Evolutionary conservation across 306 rosid species (phyloP), one percentile per base, ranked within the genome.

Genomic region (Lagenaria siceraria): DNA sequence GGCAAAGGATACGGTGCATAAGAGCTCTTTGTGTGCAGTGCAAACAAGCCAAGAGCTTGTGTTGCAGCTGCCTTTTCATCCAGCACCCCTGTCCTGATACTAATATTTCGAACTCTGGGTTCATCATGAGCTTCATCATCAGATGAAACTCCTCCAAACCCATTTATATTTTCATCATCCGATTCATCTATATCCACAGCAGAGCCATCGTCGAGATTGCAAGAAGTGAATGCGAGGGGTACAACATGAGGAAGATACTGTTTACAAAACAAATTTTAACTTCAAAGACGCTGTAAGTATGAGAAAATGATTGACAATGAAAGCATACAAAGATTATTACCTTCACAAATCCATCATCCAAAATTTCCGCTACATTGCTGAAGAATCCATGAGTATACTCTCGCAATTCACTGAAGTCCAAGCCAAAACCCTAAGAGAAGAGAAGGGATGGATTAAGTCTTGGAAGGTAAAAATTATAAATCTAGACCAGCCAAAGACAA

Each of bases 21-120:
- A 82, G 86, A 85, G 80, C 79, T 76, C 88, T 90, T 90, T 55
- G 99, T 86, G 83, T 96, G 98, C 79, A 85, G 85, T 22, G 99
- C 98, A 87, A 96, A 90, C 83, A 96, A 83, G 83, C 99, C 99
- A 48, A 96, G 96, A 77, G 98, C 99, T 85, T 96, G 99, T 73
- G 99, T 96, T 68, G 99, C 99, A 81, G 99, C 98, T 76, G 99
- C 98, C 85, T 96, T 96, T 84, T 96, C 99, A 86, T 96, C 99
- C 88, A 96, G 80, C 60, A 96, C 99, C 38, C 99, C 99, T 75
- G 99, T 96, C 81, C 99, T 89, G 77, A 96, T 81, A 78, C 98
- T 96, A 74, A 92, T 90, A 80, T 96, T 96, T 36, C 98, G 89
- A 76, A 96, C 97, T 84, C 99, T 90, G 73, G 98, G 96, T 78